Conservation (phyloP, 202 grass and related monocot genomes). For the Elaeis oleifera region DNA sequence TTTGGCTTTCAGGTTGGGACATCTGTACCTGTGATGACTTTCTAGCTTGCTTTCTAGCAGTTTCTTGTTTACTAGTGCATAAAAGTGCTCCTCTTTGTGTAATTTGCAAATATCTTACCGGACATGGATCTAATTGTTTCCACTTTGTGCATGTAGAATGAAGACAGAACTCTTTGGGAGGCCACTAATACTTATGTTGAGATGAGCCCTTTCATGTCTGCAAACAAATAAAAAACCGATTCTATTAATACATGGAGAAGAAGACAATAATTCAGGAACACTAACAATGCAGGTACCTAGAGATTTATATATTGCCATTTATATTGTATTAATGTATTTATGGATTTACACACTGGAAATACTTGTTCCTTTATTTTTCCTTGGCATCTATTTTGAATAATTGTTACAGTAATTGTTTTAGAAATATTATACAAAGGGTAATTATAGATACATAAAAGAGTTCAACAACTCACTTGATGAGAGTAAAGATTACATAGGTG, state of each 20-base stretch:
- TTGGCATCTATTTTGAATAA: too few relatives aligned
- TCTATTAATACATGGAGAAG: conserved; percentile 94
- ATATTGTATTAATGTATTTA: too few relatives aligned
- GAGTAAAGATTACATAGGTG: too few relatives aligned
- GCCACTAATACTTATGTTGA: conserved; percentile 73
- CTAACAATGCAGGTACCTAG: conserved; percentile 84
- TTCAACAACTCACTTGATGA: too few relatives aligned
- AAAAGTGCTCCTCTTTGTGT: neutral
- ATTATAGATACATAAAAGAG: too few relatives aligned
- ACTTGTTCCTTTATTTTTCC: too few relatives aligned
- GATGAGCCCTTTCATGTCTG: conserved; percentile 99
- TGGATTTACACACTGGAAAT: too few relatives aligned
- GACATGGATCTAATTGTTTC: conserved; percentile 1
- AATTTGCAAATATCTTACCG: neutral
- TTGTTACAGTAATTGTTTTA: too few relatives aligned
- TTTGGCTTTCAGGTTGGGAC: conserved; percentile 89
- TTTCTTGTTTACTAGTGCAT: conserved; percentile 2
- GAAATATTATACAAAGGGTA: too few relatives aligned
- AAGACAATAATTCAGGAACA: conserved; percentile 97
- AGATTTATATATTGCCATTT: neutral
- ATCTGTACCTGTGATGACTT: neutral
- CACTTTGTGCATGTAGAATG: conserved; percentile 47
- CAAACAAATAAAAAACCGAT: conserved; percentile 97
- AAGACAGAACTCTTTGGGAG: conserved; percentile 99
- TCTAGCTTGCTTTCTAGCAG: neutral